Conservation (phyloP, 2,329 filamentous ascomycete species). For the Cladosporium sp. region DNA sequence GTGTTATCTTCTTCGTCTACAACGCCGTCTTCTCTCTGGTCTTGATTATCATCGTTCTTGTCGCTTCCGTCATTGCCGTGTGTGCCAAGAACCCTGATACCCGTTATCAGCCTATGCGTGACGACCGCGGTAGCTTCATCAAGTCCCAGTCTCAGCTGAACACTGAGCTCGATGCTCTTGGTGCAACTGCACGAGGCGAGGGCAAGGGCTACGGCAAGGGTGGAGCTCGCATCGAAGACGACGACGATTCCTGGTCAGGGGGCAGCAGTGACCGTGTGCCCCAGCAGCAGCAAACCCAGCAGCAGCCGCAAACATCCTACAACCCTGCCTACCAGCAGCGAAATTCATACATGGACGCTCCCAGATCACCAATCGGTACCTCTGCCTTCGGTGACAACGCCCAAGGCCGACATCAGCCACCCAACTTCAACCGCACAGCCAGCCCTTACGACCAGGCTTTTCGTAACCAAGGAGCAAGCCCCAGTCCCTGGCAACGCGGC, state of each 20-base stretch:
- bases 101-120: conserved; percentile 92
- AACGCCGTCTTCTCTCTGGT: conserved; percentile 81
- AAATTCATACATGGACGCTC: conserved; percentile 13
- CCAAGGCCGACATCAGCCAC: conserved; percentile 16
- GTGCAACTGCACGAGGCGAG: conserved; percentile 82
- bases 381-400: conserved; percentile 15
- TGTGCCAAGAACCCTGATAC: conserved; percentile 91
- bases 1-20: conserved; percentile 80
- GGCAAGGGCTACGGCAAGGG: conserved; percentile 40
- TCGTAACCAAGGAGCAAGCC: conserved; percentile 42
- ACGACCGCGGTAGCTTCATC: conserved; percentile 95
- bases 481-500: conserved; percentile 61
- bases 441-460: conserved; percentile 15
- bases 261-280: conserved; percentile 39
- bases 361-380: conserved; percentile 15
- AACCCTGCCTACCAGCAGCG: conserved; percentile 6
- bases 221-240: conserved; percentile 62
- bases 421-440: conserved; percentile 4
- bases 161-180: conserved; percentile 85
- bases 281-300: conserved; percentile 2
- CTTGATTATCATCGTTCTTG: conserved; percentile 74
- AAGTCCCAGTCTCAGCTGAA: conserved; percentile 86
- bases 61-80: conserved; percentile 72
- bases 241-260: conserved; percentile 63
- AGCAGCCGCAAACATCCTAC: conserved; percentile 5